Evolutionary conservation across 2,329 filamentous ascomycete species (phyloP).

Genomic region (Ascochyta fabae): DNA sequence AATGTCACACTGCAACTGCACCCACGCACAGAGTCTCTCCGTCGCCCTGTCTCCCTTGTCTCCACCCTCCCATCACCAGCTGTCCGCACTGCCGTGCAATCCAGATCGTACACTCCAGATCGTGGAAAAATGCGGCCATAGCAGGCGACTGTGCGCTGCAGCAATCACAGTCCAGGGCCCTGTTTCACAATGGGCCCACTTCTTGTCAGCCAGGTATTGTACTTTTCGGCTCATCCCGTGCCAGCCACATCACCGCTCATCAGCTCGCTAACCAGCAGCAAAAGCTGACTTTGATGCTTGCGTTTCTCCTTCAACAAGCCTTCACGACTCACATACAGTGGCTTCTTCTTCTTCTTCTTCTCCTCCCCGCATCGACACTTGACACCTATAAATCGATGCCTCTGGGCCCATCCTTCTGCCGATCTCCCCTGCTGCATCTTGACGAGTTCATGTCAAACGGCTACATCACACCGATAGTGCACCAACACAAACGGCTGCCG

Average conservation of each 20-base stretch:
- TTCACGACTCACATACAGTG: neutral
- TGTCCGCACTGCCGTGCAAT: neutral
- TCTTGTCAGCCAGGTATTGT: neutral
- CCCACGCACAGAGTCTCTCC: neutral
- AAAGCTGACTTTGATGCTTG: neutral
- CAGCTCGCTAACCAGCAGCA: slow-evolving; percentile 5
- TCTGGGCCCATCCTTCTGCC: neutral
- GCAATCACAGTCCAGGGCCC: neutral
- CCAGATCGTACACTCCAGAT: neutral
- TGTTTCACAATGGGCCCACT: slow-evolving; percentile 14
- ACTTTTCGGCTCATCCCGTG: slow-evolving; percentile 6
- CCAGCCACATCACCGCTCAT: slow-evolving; percentile 2
- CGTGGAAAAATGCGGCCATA: neutral
- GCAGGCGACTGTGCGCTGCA: neutral
- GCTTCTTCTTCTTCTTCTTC: too few species aligned
- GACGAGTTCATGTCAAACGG: neutral
- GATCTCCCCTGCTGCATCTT: neutral
- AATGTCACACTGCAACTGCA: slow-evolving; percentile 1
- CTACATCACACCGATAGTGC: slow-evolving; percentile 5
- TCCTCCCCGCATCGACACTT: neutral
- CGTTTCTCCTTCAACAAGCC: neutral
- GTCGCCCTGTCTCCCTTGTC: neutral
- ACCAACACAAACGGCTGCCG: slow-evolving; percentile 1
- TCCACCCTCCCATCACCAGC: neutral
- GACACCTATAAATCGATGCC: neutral